Base-by-base conservation (phyloP, 768 basidiomycete species). In the Lactarius sanguifluus region DNA sequence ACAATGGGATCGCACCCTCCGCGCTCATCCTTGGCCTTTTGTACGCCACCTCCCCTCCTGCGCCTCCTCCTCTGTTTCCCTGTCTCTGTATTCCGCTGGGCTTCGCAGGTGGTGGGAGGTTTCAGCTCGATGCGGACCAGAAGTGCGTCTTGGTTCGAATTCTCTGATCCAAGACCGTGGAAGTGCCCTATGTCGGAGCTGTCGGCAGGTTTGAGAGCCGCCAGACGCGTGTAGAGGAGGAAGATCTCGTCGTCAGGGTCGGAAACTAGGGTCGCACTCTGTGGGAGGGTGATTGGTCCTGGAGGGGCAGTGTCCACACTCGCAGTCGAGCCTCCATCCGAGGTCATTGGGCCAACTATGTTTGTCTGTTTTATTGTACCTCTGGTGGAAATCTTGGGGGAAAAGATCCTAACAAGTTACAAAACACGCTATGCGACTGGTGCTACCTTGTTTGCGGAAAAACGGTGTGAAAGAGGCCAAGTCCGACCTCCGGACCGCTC, bases 161-260 rank as follows among this genome's bases (percentile, higher is more conserved):
- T 85, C 23, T 91, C 75, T 65, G 83, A 81, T 18, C 90, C 89
- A 38, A 92, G 78, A 18, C 89, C 90, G 59, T 80, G 82, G 68
- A 83, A 83, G 58, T 74, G 73, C n/a, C 74, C 47, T 63, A 61
- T 38, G 64, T 38, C 62, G 40, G 71, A 72, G 23, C 59, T 59
- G 34, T 57, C 54, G 15, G 71, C 66, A 13, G 72, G 70, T 64
- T 82, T 79, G 15, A 82, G 73, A 18, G 77, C 74, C 6, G 77
- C 75, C 3, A 81, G 74, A 20, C 70, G 61, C 2, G 77, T 77
- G 74, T 81, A 80, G 38, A 81, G 75, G 3, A 81, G 70, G 59
- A 82, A 80, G 7, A 80, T 38, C 36, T 38, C 36, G 4, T 38
- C 36, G 36, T 38, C 36, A 13, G 36, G 36, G 36, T 38, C 36